Conservation (phyloP, 345 rosid genomes). For the Cardamine resedifolia region DNA sequence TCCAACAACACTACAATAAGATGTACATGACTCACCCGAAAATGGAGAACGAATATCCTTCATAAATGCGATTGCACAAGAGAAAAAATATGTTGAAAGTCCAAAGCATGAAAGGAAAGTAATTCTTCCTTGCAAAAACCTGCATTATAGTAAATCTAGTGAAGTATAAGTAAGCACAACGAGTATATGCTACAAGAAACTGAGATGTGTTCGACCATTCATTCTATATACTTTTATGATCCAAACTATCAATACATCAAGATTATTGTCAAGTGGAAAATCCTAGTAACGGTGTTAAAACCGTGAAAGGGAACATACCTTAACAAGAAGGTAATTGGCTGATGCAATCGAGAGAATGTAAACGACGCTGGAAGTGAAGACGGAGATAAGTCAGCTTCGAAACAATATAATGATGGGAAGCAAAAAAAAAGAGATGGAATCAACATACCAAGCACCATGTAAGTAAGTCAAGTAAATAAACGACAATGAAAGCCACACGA, state of each 20-base stretch:
- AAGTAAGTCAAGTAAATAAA: constrained; percentile 63
- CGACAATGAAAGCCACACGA: constrained; percentile 73
- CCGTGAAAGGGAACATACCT: constrained; percentile 46
- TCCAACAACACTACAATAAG: background rate
- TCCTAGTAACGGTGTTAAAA: background rate
- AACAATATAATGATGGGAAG: background rate
- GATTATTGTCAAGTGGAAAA: too few relatives aligned
- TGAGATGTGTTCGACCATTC: background rate
- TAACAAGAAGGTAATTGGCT: constrained; percentile 67
- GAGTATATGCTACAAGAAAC: background rate
- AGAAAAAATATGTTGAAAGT: constrained; percentile 70
- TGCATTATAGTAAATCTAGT: constrained; percentile 44
- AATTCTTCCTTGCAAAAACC: constrained; percentile 62
- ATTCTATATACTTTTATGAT: background rate
- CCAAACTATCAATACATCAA: background rate
- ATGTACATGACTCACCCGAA: constrained; percentile 67
- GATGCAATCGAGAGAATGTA: constrained; percentile 66
- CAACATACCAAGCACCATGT: constrained; percentile 83
- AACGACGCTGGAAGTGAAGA: constrained; percentile 44
- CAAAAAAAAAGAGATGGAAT: background rate
- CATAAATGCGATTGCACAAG: constrained; percentile 75
- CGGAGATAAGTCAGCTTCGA: background rate
- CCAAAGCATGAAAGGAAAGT: constrained; percentile 67
- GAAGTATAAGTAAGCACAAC: constrained; percentile 3
- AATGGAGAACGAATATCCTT: constrained; percentile 79